phyloP scores from a whole-genome alignment of 2,329 filamentous ascomycete species.

The Talaromyces sp. region DNA sequence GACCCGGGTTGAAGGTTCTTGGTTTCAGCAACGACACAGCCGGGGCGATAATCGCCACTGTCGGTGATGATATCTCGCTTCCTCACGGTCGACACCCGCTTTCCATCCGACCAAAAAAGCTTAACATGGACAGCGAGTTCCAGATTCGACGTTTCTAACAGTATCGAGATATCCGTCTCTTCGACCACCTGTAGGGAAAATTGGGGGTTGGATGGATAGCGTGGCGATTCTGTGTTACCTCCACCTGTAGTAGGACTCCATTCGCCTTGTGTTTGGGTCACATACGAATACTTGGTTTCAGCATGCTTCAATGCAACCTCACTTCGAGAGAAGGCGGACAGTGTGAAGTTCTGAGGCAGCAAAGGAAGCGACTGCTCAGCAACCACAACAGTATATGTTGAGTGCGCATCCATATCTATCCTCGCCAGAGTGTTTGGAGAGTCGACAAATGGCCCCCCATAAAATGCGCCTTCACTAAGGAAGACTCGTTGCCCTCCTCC shows the following conservation, averaged over 20 bases:
- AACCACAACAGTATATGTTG: constrained; percentile 60
- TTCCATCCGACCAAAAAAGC: constrained; percentile 70
- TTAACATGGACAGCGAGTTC: constrained; percentile 79
- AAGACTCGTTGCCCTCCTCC: constrained; percentile 66
- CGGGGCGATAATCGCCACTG: constrained; percentile 82
- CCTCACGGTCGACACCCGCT: constrained; percentile 63
- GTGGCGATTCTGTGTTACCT: constrained; percentile 70
- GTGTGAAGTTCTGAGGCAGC: constrained; percentile 73
- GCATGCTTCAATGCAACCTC: constrained; percentile 60
- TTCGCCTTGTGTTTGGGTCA: constrained; percentile 54
- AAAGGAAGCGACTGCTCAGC: constrained; percentile 74
- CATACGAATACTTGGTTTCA: constrained; percentile 53
- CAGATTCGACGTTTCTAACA: constrained; percentile 63
- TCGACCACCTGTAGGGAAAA: constrained; percentile 60
- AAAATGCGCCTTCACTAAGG: constrained; percentile 64
- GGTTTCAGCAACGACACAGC: constrained; percentile 66
- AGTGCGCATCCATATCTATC: constrained; percentile 54
- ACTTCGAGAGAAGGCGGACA: constrained; percentile 71
- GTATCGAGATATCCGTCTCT: constrained; percentile 60
- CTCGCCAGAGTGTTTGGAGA: constrained; percentile 86
- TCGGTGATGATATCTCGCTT: constrained; percentile 72
- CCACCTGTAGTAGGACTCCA: constrained; percentile 81
- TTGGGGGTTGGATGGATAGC: constrained; percentile 83
- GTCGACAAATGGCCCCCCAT: constrained; percentile 83
- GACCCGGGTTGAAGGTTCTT: constrained; percentile 59